Base-by-base conservation (phyloP, 2,329 filamentous ascomycete genomes). In the Periconia sp. region DNA sequence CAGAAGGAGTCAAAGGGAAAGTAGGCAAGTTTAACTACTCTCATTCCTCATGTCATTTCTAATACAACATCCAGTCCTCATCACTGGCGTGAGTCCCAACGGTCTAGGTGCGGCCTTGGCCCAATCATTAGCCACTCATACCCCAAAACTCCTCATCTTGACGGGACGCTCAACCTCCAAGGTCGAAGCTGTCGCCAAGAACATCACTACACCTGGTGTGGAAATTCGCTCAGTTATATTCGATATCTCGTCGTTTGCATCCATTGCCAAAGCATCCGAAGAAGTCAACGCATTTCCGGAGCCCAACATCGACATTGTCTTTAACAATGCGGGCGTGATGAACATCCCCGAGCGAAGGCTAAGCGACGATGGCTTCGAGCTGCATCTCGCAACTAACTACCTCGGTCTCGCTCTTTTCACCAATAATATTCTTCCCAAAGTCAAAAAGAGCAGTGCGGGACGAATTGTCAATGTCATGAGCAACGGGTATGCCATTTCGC, bases 271-370 rank as follows among this genome's bases (percentile, higher is more conserved):
- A 11, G 47, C 37, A 3, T 23, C 40, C 23, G 47, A 49, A 14
- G 37, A 49, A 15, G 33, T 49, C 15, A 42, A 31, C 19, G 41
- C 15, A 17, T 43, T 17, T 18, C 19, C 20, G 1, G 47, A 20
- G 23, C 47, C 47, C 13, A 49, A 8, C 37, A 49, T 49, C 40
- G 47, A 49, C 47, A 31, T 49, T 37, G 10, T 49, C 7, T 31
- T 49, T 20, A 43, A 49, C 23, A 49, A 49, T 20, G 47, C 47
- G 8, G 47, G 47, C 1, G 47, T 49, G 2, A 49, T 49, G 47
- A 49, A 49, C 41, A 43, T 49, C 7, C 47, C 47, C 2, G 47
- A 49, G 41, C 47, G 47, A 30, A 27, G 20, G 37, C n/a, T 49
- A 20, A 49, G 47, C 41, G 37, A n/a, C 23, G 49, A 50, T 45